phyloP scores from a whole-genome alignment of 225 moss, liverwort and hornwort genomes.

The Antitrichia curtipendula region DNA sequence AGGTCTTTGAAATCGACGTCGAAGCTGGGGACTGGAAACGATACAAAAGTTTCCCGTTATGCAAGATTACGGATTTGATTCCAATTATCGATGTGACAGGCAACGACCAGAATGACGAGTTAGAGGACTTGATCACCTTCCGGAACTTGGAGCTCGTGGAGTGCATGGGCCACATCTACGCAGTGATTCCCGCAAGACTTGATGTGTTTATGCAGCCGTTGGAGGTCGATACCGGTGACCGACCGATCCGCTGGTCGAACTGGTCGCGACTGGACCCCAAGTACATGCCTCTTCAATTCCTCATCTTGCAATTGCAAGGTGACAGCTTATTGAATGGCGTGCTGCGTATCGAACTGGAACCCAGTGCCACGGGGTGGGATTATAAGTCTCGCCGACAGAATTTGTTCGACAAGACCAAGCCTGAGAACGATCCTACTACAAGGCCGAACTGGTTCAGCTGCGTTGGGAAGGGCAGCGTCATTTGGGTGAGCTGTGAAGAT shows the following conservation, averaged over 20 bases:
- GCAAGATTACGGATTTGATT: background rate
- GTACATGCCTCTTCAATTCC: background rate
- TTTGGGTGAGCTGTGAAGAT: background rate
- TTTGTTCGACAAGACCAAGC: background rate
- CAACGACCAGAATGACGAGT: no score
- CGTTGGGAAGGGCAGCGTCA: background rate
- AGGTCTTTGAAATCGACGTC: background rate
- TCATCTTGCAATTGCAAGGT: background rate
- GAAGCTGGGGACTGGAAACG: background rate
- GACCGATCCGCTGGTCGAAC: background rate
- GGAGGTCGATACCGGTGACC: background rate
- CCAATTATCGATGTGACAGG: no score
- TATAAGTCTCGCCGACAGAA: background rate
- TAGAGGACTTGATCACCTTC: no score
- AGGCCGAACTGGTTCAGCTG: background rate
- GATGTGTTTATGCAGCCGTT: background rate
- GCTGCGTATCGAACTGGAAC: background rate
- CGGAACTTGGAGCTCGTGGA: background rate
- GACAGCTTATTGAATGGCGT: background rate
- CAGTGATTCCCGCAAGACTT: background rate
- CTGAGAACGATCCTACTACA: accelerated
- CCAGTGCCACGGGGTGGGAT: background rate
- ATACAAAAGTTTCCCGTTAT: background rate
- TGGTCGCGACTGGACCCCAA: background rate
- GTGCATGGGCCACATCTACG: background rate